Evolutionary conservation across 2,329 filamentous ascomycete genomes (phyloP).

Genomic region (Neopestalotiopsis sp.): DNA sequence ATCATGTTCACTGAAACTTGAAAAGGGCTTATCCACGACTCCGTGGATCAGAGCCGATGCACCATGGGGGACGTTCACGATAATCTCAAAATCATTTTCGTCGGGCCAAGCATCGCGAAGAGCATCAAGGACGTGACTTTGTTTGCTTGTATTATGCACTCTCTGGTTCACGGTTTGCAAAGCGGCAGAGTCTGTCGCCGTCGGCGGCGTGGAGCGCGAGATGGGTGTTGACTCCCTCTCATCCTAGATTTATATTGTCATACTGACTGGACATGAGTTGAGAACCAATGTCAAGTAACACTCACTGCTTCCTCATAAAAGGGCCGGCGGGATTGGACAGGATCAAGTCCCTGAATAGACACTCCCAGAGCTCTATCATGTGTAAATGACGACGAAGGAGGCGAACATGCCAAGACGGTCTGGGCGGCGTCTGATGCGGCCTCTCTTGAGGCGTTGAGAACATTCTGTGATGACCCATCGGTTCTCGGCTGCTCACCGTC

Average conservation of each 20-base stretch:
- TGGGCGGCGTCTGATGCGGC: not conserved
- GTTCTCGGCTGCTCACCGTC: not conserved
- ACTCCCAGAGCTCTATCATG: not conserved
- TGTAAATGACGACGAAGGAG: not conserved
- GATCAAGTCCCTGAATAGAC: not conserved
- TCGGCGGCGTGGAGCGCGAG: not conserved
- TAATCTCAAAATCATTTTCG: not conserved
- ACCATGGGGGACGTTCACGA: not conserved
- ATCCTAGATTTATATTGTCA: not conserved
- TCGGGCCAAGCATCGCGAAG: not conserved
- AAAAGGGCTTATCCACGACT: slow-evolving; percentile 8
- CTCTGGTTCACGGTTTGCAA: not conserved
- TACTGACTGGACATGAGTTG: not conserved
- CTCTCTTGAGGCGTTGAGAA: not conserved
- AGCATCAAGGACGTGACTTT: not conserved
- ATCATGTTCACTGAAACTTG: slow-evolving; percentile 25
- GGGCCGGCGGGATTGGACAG: not conserved
- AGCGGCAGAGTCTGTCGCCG: not conserved
- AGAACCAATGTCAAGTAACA: not conserved
- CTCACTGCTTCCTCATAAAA: not conserved
- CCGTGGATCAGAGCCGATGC: not conserved
- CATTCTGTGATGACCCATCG: not conserved
- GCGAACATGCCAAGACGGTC: not conserved
- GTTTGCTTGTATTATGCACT: not conserved
- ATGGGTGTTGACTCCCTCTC: not conserved